phyloP scores from a whole-genome alignment of 495 filamentous ascomycete species.

The Aspergillus ostianus region DNA sequence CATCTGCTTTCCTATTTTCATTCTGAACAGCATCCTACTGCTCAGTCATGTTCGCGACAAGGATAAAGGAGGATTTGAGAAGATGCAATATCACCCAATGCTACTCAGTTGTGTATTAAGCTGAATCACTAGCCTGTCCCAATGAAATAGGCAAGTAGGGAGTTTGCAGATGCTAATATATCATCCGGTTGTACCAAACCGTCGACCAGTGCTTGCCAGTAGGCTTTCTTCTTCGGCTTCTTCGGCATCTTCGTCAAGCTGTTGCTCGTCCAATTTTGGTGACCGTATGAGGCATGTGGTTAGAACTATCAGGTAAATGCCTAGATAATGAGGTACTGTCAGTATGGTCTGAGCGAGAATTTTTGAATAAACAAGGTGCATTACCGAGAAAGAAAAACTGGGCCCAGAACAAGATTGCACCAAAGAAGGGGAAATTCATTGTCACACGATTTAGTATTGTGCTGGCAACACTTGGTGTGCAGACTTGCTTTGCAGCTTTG shows the following conservation, averaged over 20 bases:
- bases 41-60: neutral
- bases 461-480: constrained; percentile 84
- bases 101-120: neutral
- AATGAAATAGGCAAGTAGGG: constrained; percentile 43
- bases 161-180: constrained; percentile 54
- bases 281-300: constrained; percentile 73
- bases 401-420: constrained; percentile 89
- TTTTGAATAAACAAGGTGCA: neutral
- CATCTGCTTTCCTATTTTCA: neutral
- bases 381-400: constrained; percentile 86
- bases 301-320: constrained; percentile 75
- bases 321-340: constrained; percentile 26
- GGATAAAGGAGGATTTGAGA: neutral
- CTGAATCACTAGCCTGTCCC: neutral
- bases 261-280: constrained; percentile 68
- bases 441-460: constrained; percentile 92
- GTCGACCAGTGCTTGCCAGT: constrained; percentile 73
- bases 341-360: constrained; percentile 9
- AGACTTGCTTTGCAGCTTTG: constrained; percentile 66
- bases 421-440: constrained; percentile 95
- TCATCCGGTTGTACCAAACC: constrained; percentile 83
- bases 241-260: constrained; percentile 84
- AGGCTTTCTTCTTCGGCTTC: constrained; percentile 94
- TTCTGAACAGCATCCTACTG: neutral
- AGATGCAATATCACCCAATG: neutral